Evolutionary conservation across 2,329 filamentous ascomycete genomes (phyloP).

Genomic region (Chaetomium strumarium): DNA sequence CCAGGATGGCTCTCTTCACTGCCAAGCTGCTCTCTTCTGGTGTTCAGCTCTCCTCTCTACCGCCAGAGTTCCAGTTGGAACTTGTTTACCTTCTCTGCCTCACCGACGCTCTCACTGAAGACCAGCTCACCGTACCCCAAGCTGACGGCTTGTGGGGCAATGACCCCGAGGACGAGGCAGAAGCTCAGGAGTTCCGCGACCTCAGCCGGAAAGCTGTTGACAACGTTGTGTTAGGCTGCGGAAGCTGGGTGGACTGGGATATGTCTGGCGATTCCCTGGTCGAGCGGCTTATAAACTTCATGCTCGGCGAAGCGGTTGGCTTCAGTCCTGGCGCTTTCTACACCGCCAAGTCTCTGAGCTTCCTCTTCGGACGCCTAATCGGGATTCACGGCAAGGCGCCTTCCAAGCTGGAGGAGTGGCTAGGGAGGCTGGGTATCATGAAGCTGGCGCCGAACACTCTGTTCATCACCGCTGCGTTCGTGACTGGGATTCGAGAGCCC

Average conservation of each 20-base stretch:
- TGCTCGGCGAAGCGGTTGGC: slow-evolving; percentile 39
- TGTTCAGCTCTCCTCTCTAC: slow-evolving; percentile 35
- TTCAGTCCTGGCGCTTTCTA: slow-evolving; percentile 44
- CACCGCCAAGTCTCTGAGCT: slow-evolving; percentile 45
- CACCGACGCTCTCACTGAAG: slow-evolving; percentile 45
- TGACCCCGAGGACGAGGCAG: slow-evolving; percentile 31
- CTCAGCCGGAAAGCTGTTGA: slow-evolving; percentile 36
- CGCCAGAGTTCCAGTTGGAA: slow-evolving; percentile 41
- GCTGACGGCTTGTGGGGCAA: slow-evolving; percentile 42
- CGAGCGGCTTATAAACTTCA: slow-evolving; percentile 37
- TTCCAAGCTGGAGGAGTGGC: slow-evolving; percentile 40
- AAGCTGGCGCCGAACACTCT: slow-evolving; percentile 42
- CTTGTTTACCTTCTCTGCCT: slow-evolving; percentile 47
- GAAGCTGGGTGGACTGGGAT: slow-evolving; percentile 35
- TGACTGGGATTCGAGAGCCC: slow-evolving; percentile 47
- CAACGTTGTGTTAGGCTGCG: slow-evolving; percentile 29
- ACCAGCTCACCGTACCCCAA: slow-evolving; percentile 46
- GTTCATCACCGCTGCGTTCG: slow-evolving; percentile 44
- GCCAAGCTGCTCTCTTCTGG: slow-evolving; percentile 48
- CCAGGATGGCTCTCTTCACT: slow-evolving; percentile 70
- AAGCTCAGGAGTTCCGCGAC: slow-evolving; percentile 41
- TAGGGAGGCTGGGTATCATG: slow-evolving; percentile 41
- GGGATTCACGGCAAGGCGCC: slow-evolving; percentile 46
- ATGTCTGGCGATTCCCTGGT: slow-evolving; percentile 32
- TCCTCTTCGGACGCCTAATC: slow-evolving; percentile 42